Conservation (phyloP, 169 alveolate species). For the Cryptosporidium parvum region DNA sequence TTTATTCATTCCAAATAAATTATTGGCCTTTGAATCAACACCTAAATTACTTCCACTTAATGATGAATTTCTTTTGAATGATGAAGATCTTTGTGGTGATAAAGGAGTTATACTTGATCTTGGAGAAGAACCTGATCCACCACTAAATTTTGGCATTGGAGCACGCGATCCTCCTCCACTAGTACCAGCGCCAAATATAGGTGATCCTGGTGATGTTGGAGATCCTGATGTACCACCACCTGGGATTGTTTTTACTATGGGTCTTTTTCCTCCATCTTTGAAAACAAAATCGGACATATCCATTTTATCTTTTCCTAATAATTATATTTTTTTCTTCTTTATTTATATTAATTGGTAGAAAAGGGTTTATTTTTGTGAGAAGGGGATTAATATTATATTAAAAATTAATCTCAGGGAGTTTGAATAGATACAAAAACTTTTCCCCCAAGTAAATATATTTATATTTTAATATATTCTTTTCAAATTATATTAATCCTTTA, state of each 20-base stretch:
- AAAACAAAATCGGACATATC: conserved; percentile 61
- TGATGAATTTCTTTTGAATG: background rate
- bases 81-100: conserved; percentile 5
- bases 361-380: too few species aligned
- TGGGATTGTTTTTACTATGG: conserved; percentile 49
- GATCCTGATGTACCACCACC: conserved; percentile 12
- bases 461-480: background rate
- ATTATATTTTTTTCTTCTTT: background rate
- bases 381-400: background rate
- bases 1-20: background rate
- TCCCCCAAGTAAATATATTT: too few species aligned
- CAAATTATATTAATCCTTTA: background rate
- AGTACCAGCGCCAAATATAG: background rate
- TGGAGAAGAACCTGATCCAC: background rate
- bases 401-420: background rate
- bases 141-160: conserved; percentile 56
- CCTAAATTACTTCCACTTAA: background rate
- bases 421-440: background rate
- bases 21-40: background rate
- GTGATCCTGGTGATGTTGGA: background rate
- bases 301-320: conserved; percentile 3
- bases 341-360: background rate
- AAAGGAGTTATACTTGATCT: conserved; percentile 26
- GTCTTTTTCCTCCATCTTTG: conserved; percentile 56
- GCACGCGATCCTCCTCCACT: conserved; percentile 29